A percentile compares a stretch with the other conserved stretches of the same genome.
Conservation (phyloP, 139 green algal species). For the Protoeuglena noctilucae region DNA sequence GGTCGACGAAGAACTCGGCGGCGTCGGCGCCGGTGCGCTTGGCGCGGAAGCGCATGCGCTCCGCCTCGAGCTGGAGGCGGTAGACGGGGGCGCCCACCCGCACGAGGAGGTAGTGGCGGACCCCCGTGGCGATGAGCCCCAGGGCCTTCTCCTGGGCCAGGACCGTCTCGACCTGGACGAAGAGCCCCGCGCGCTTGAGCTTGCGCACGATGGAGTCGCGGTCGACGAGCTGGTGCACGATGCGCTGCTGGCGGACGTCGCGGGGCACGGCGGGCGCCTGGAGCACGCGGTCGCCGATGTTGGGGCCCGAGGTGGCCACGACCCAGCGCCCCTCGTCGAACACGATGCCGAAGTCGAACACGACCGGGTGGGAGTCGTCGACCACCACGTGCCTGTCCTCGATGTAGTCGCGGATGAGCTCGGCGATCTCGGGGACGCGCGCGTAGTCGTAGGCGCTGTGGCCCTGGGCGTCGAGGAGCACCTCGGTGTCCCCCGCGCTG, state of each 20-base stretch:
- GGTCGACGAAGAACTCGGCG: slow-evolving; percentile 16
- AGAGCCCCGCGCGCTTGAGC: slow-evolving; percentile 8
- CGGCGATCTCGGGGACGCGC: slow-evolving; percentile 3
- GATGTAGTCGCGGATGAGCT: slow-evolving; percentile 12
- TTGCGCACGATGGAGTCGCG: slow-evolving; percentile 5
- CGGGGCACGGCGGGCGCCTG: slow-evolving; percentile 6
- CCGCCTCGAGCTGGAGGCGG: slow-evolving; percentile 17
- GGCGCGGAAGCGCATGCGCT: slow-evolving; percentile 10
- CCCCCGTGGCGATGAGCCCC: slow-evolving; percentile 5
- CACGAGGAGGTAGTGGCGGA: slow-evolving; percentile 14
- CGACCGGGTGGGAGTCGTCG: slow-evolving; percentile 8
- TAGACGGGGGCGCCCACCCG: slow-evolving; percentile 14
- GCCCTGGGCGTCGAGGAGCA: slow-evolving; percentile 9
- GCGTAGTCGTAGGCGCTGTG: slow-evolving; percentile 13
- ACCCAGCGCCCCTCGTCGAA: slow-evolving; percentile 17
- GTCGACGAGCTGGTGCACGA: slow-evolving; percentile 10
- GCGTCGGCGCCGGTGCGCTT: slow-evolving; percentile 5
- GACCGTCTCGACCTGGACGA: slow-evolving; percentile 14
- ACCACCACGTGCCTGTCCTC: slow-evolving; percentile 5
- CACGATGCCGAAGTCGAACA: slow-evolving; percentile 14
- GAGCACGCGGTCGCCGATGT: slow-evolving; percentile 4
- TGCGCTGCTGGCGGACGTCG: slow-evolving; percentile 2
- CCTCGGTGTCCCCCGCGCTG: neutral
- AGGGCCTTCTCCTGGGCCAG: slow-evolving; percentile 4
- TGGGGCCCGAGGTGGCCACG: slow-evolving; percentile 2